A percentile compares a stretch with the other conserved stretches of the same genome.
These are phyloP conservation scores for Passalora sequoiae DNA, from an alignment of 2,329 filamentous ascomycete species.

Conservation along the genomic window DNA sequence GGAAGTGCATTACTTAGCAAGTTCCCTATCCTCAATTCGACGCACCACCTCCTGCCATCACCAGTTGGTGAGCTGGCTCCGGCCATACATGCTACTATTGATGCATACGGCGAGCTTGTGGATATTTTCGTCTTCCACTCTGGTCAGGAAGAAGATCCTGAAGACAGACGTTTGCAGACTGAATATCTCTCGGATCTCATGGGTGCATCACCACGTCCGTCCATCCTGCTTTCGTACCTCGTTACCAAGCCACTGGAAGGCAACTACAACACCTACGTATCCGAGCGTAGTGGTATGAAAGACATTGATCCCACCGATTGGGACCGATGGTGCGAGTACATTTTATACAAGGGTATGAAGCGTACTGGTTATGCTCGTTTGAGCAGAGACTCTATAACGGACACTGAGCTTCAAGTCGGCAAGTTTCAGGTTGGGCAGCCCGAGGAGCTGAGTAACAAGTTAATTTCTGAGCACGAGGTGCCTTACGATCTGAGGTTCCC, in stretches of 20 bases:
- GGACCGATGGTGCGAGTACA: conserved; percentile 99
- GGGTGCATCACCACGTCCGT: conserved; percentile 72
- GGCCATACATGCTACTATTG: conserved; percentile 91
- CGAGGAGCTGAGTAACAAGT: conserved; percentile 55
- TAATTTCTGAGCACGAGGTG: conserved; percentile 68
- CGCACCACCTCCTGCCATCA: conserved; percentile 87
- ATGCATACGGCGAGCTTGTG: conserved; percentile 82
- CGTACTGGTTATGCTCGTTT: conserved; percentile 86
- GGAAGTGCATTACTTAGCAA: conserved; percentile 88
- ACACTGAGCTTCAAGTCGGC: conserved; percentile 91
- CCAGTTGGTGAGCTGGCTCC: conserved; percentile 93
- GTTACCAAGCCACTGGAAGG: conserved; percentile 85
- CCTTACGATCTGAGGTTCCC: conserved; percentile 79
- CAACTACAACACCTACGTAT: conserved; percentile 96
- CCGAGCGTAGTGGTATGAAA: conserved; percentile 79
- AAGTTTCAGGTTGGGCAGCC: conserved; percentile 82
- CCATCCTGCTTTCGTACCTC: conserved; percentile 83
- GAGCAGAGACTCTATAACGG: conserved; percentile 84
- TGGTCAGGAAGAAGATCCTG: conserved; percentile 91
- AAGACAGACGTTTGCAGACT: conserved; percentile 81
- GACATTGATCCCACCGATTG: conserved; percentile 90
- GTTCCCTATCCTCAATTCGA: conserved; percentile 95
- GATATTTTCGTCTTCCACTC: conserved; percentile 99
- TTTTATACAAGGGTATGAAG: conserved; percentile 83
- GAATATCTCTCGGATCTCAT: conserved; percentile 84